These are phyloP conservation scores for Mortierella sp. DNA, from an alignment of 371 early-diverging fungal genomes.

Conservation along the genomic window DNA sequence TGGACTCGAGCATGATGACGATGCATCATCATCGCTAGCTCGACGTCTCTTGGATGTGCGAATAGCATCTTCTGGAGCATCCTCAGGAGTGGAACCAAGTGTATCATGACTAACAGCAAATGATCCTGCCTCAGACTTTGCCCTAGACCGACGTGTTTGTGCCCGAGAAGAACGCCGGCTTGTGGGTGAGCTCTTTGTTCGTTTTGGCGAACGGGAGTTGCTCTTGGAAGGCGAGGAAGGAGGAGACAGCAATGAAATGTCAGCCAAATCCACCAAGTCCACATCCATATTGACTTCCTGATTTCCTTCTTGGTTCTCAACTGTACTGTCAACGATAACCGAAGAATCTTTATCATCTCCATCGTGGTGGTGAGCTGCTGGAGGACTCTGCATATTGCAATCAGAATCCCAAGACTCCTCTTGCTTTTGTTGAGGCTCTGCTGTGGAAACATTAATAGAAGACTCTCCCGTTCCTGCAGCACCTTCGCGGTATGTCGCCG, in stretches of 20 bases:
- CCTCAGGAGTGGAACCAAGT: not conserved
- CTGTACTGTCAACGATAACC: not conserved
- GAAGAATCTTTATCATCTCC: conserved; percentile 1
- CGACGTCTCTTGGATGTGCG: conserved; percentile 20
- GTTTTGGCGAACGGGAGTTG: conserved; percentile 7
- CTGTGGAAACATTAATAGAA: not conserved
- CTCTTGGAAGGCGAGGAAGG: conserved; percentile 14
- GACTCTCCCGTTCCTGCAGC: too few relatives aligned
- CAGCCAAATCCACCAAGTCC: not conserved
- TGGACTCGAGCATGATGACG: conserved; percentile 35
- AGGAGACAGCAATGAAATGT: conserved; percentile 2
- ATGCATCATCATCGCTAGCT: conserved; percentile 34
- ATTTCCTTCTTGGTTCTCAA: not conserved
- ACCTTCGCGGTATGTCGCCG: not conserved
- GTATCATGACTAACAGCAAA: not conserved
- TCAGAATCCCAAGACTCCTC: conserved; percentile 14
- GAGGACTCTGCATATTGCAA: conserved; percentile 30
- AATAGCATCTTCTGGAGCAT: not conserved
- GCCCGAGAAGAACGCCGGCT: conserved; percentile 16
- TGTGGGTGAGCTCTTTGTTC: not conserved
- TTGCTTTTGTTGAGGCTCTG: not conserved
- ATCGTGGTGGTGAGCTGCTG: conserved; percentile 17
- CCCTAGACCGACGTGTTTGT: conserved; percentile 12
- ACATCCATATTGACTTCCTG: not conserved
- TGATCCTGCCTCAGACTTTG: conserved; percentile 2